Evolutionary conservation across 805 yeast genomes (phyloP).

Genomic region (Wickerhamomyces hampshirensis): DNA sequence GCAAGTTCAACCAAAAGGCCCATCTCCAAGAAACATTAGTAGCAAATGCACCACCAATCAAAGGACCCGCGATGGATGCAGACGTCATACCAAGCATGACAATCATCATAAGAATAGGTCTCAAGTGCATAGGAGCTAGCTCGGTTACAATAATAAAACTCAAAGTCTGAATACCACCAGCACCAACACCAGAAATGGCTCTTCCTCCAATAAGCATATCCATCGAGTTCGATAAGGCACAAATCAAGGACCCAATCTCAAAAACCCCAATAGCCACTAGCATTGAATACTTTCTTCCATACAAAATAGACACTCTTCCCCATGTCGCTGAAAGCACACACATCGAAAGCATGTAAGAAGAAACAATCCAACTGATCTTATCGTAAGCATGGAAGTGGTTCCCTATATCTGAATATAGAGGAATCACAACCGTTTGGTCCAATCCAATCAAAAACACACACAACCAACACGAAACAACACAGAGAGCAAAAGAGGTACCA

Average conservation of each 20-base stretch:
- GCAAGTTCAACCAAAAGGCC: constrained; percentile 55
- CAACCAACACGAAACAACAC: constrained; percentile 19
- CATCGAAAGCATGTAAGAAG: constrained; percentile 49
- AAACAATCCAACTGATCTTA: constrained; percentile 52
- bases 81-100: constrained; percentile 35
- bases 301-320: constrained; percentile 50
- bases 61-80: constrained; percentile 55
- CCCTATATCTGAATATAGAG: constrained; percentile 45
- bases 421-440: constrained; percentile 52
- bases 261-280: constrained; percentile 34
- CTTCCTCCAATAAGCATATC: constrained; percentile 64
- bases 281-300: constrained; percentile 50
- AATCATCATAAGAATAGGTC: constrained; percentile 14
- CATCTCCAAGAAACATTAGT: constrained; percentile 64
- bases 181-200: constrained; percentile 65
- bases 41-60: constrained; percentile 63
- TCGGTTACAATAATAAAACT: constrained; percentile 54
- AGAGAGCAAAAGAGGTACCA: constrained; percentile 13
- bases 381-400: constrained; percentile 44
- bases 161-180: constrained; percentile 58
- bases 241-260: constrained; percentile 41
- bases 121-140: constrained; percentile 28
- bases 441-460: constrained; percentile 35
- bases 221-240: constrained; percentile 51
- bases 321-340: constrained; percentile 49